Evolutionary conservation across 78 protist species (phyloP), one percentile per base, ranked within the genome.

Genomic region (Ministeria vibrans): DNA sequence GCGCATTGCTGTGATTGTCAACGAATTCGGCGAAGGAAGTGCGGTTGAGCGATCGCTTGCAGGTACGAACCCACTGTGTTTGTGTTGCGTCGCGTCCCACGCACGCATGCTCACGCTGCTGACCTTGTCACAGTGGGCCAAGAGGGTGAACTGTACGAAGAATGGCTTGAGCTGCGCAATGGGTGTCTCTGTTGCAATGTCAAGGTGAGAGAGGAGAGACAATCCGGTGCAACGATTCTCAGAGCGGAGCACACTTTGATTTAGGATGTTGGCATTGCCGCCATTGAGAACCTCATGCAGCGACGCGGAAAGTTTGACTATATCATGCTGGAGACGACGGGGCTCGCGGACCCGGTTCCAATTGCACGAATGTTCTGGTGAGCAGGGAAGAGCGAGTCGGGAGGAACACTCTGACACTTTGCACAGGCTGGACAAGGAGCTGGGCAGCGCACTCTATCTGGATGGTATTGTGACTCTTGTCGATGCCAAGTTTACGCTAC

Each of bases 151-250:
- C 32, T n/a, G 30, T 45, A 70, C 20, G 88, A 85, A n/a, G 86
- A 82, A 39, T 85, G 87, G 87, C 28, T 87, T 25, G 95, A 91
- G 83, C 72, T 86, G 32, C 5, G 79, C 32, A 91, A 91, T 62
- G 95, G 95, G 30, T 91, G 95, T 68, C 28, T 91, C 28, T 91
- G 95, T 82, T 91, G 95, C 86, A n/a, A 78, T 18, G 91, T 88
- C 32, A 76, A 82, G 82, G 32, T 39, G 5, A 39, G 25, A 6
- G 51, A 18, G 43, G 28, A 32, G 15, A n/a, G 23, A 32, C 34
- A 32, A 15, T n/a, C 76, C 53, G 22, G 30, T 64, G 75, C 18
- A 15, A 20, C 38, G 34, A 22, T 11, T 68, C 20, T 7, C 66
- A 9, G 28, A 9, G 43, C 23, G 9, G 28, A 63, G 62, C n/a